Base-by-base conservation (phyloP, 73 alveolate genomes). In the Paramecium biaurelia region DNA sequence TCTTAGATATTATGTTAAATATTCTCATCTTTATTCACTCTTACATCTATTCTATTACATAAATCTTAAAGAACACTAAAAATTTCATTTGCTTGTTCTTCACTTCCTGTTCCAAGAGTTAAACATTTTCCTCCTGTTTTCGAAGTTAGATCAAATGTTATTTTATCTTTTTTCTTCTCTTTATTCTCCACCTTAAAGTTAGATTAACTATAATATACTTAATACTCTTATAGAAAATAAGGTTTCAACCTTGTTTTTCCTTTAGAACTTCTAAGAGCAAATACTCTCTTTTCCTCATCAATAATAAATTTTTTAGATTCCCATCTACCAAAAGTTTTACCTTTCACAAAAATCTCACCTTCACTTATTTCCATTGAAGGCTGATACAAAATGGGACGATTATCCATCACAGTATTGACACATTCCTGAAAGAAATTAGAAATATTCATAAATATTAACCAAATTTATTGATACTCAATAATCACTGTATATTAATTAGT, bases 311-410 rank as follows among this genome's bases (percentile, higher is more conserved):
- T 28, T 30, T 74, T 74, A 32, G 87, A 8, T 35, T 38, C 63
- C 87, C 87, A 74, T 74, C 87, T 74, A 74, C 87, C 87, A 74
- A 74, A 43, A 12, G 87, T 74, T 18, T 74, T 74, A 6, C 87
- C 87, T 38, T 74, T 74, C 26, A 74, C 32, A 7, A 74, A 18
- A 14, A 74, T 74, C 4, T 74, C 87, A 6, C 87, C 87, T 11
- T 74, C 63, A 11, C 26, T 21, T 18, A 67, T 67, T 4, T 67
- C 24, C 18, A n/a, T 34, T 67, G 85, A 67, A 32, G 85, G 85
- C 14, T 67, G 24, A 67, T 67, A 67, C 14, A 4, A 4, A 53
- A 53, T 18, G 0, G 68, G 68, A 7, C 5, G 68, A 18, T 32
- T 18, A 53, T 53, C 68, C 30, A 18, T 18, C 28, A 53, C 30